Evolutionary conservation across 177 flowering plant species (phyloP), one percentile per base, ranked within the genome.

Genomic region (Vitis hybrid): DNA sequence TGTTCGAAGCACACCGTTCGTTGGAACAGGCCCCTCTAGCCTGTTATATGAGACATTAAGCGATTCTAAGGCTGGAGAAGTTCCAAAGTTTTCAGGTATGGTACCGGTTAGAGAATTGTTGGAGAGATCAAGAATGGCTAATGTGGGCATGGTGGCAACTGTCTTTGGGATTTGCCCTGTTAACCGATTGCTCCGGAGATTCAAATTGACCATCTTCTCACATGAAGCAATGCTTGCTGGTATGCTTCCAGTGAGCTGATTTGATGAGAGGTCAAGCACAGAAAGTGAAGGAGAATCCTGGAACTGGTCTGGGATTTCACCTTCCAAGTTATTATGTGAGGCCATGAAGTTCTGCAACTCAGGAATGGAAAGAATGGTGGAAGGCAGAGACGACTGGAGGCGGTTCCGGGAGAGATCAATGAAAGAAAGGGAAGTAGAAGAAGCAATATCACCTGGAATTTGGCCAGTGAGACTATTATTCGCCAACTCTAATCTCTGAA

Each of bases 151-250:
- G 81, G 63, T 83, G 1, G 94, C 86, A 3, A 91, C 69, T 3
- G 84, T 65, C 68, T 70, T 78, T 2, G 99, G 98, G 68, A 94
- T 92, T 58, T 84, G 81, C 50, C 97, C 94, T 0, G 82, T 84
- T 57, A 94, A 68, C 49, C 65, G 81, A 72, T 93, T 94, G 84
- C 75, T 86, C 41, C 73, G 73, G 11, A 94, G 88, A 72, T 89
- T 88, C 68, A 94, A 65, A 41, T 71, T 88, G 17, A 94, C 97
- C 68, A 92, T 62, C 71, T 76, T 91, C 71, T 84, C 81, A 68
- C 99, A 92, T 7, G 98, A 89, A 65, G 94, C 91, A 59, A 94
- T 83, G 73, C 96, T 87, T 1, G 84, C 65, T 32, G 99, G 97
- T 57, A 92, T 90, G 71, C 11, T 76, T 55, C 98, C 98, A 12